Percentiles rank a stretch among this genome's conserved stretches.
Conservation (phyloP, 2,329 filamentous ascomycete species). For the Cladosporium sp. region DNA sequence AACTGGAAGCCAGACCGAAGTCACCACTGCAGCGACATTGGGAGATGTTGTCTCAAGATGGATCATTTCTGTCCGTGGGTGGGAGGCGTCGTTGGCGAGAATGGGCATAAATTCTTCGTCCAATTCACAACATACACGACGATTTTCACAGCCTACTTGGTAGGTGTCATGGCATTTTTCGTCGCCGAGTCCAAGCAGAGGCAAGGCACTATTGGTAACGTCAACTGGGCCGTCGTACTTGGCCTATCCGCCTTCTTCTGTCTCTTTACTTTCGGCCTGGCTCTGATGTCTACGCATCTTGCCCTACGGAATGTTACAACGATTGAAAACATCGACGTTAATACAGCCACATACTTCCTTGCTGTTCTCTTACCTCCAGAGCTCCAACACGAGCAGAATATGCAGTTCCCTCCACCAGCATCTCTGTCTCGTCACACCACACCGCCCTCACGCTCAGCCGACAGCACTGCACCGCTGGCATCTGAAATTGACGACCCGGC, state of each 20-base stretch:
- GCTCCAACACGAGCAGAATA: slow-evolving; percentile 27
- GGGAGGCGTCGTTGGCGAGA: slow-evolving; percentile 88
- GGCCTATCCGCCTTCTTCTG: slow-evolving; percentile 71
- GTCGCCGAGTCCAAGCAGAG: slow-evolving; percentile 50
- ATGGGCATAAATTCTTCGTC: slow-evolving; percentile 85
- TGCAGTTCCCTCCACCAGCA: slow-evolving; percentile 19
- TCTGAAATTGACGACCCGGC: slow-evolving; percentile 41
- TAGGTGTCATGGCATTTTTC: slow-evolving; percentile 67
- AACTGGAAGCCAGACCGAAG: slow-evolving; percentile 87
- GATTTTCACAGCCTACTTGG: slow-evolving; percentile 64
- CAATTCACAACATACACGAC: slow-evolving; percentile 79
- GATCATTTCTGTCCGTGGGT: slow-evolving; percentile 82
- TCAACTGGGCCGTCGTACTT: slow-evolving; percentile 66
- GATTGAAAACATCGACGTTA: slow-evolving; percentile 72
- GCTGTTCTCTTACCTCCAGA: slow-evolving; percentile 69
- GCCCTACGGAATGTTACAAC: slow-evolving; percentile 76
- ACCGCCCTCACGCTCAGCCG: slow-evolving; percentile 24
- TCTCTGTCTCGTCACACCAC: slow-evolving; percentile 4
- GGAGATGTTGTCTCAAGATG: slow-evolving; percentile 39
- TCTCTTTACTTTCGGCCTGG: slow-evolving; percentile 80
- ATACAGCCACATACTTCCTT: slow-evolving; percentile 66
- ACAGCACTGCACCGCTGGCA: slow-evolving; percentile 32
- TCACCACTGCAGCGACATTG: slow-evolving; percentile 82
- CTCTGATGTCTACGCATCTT: slow-evolving; percentile 69
- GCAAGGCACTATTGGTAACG: slow-evolving; percentile 41